Evolutionary conservation across 768 basidiomycete genomes (phyloP).

Genomic region (Paxillus rubicundulus): DNA sequence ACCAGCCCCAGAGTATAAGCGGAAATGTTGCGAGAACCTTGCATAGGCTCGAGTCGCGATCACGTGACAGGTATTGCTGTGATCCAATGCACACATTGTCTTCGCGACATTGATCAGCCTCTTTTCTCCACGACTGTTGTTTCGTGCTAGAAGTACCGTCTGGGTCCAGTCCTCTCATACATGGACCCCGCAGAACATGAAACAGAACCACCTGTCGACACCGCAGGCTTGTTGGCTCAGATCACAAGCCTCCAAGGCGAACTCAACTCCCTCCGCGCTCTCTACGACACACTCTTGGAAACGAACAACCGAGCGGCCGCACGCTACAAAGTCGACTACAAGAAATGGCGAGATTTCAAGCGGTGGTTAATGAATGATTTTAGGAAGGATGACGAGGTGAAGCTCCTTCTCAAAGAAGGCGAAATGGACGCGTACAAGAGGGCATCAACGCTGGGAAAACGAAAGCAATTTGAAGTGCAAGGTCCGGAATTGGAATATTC

Average conservation of each 20-base stretch:
- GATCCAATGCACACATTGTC: neutral
- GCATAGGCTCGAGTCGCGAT: constrained; percentile 10
- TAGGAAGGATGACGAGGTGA: constrained; percentile 27
- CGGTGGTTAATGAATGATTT: constrained; percentile 41
- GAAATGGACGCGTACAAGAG: constrained; percentile 28
- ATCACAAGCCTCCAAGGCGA: constrained; percentile 27
- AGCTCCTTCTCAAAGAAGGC: constrained; percentile 23
- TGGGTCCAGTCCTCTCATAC: too few species aligned
- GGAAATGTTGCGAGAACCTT: too few species aligned
- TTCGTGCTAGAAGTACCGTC: too few species aligned
- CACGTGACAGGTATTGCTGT: constrained; percentile 23
- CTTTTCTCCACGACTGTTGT: neutral
- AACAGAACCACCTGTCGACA: constrained; percentile 8
- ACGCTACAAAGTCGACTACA: constrained; percentile 51
- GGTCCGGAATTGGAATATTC: constrained; percentile 11
- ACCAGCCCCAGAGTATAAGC: too few species aligned
- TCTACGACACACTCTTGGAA: constrained; percentile 45
- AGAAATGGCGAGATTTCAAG: constrained; percentile 49
- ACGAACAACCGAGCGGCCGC: constrained; percentile 44
- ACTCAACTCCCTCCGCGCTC: constrained; percentile 35
- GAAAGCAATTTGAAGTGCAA: constrained; percentile 22
- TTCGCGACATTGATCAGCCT: neutral
- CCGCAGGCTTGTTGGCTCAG: constrained; percentile 10
- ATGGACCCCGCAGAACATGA: neutral
- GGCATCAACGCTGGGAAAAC: constrained; percentile 27